phyloP scores from a whole-genome alignment of 106 monocot genomes.

The Allium cepa region DNA sequence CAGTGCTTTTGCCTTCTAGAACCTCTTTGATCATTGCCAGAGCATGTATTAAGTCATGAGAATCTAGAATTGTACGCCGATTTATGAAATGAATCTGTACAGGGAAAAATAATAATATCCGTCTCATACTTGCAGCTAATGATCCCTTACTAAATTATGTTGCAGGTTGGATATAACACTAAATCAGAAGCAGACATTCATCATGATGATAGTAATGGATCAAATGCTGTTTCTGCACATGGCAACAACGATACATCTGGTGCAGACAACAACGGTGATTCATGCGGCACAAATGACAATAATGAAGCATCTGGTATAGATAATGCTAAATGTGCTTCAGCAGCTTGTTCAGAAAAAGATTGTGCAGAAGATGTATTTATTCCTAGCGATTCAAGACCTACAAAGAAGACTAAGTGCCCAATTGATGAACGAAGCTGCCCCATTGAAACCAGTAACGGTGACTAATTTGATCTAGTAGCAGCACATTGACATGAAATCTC shows the following conservation, averaged over 20 bases:
- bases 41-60: too few species aligned
- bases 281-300: background rate
- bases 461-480: background rate
- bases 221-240: slow-evolving; percentile 16
- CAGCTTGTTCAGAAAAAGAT: slow-evolving; percentile 18
- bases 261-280: background rate
- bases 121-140: too few species aligned
- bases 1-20: too few species aligned
- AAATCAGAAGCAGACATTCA: slow-evolving; percentile 18
- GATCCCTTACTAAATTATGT: background rate
- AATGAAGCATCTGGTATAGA: background rate
- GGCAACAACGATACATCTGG: slow-evolving; percentile 4
- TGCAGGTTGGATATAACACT: slow-evolving; percentile 40
- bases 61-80: too few species aligned
- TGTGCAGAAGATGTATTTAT: slow-evolving; percentile 23
- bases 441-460: slow-evolving; percentile 28
- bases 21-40: too few species aligned
- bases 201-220: slow-evolving; percentile 29
- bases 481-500: too few species aligned
- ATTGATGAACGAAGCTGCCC: slow-evolving; percentile 18
- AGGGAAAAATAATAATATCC: too few species aligned
- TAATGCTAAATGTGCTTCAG: slow-evolving; percentile 6
- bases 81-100: too few species aligned
- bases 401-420: slow-evolving; percentile 56
- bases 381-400: slow-evolving; percentile 32